These are phyloP conservation scores for Barbatosphaeria neglecta DNA, from an alignment of 495 filamentous ascomycete species.

Conservation along the genomic window DNA sequence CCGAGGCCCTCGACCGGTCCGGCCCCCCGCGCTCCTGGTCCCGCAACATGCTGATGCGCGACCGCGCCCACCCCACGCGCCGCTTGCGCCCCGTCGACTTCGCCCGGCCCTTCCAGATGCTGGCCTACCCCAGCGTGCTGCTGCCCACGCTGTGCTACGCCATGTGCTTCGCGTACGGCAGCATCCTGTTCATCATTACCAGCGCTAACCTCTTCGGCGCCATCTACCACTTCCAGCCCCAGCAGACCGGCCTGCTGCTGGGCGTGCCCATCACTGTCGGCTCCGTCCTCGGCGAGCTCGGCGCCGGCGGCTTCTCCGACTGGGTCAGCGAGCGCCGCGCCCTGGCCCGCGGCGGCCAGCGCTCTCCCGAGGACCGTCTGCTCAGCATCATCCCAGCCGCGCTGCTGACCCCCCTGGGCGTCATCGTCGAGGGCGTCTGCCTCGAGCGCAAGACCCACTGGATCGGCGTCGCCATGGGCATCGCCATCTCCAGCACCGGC, in stretches of 20 bases:
- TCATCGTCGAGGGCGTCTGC: conserved; percentile 22
- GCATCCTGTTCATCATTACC: conserved; percentile 18
- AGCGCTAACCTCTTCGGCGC: conserved; percentile 9
- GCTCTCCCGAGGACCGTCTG: conserved; percentile 19
- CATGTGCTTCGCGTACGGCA: conserved; percentile 11
- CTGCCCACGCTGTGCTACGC: conserved; percentile 15
- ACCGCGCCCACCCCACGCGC: conserved; percentile 8
- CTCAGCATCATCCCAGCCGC: conserved; percentile 7
- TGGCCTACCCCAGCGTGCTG: conserved; percentile 12
- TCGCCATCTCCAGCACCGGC: conserved; percentile 18
- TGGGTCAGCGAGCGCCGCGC: conserved; percentile 14
- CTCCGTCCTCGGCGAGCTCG: conserved; percentile 17
- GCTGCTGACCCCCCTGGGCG: conserved; percentile 11
- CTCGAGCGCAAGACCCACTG: conserved; percentile 16
- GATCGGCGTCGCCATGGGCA: conserved; percentile 15
- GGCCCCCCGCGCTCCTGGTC: conserved; percentile 7
- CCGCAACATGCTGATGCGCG: conserved; percentile 10
- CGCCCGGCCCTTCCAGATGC: conserved; percentile 14
- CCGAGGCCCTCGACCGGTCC: conserved; percentile 3
- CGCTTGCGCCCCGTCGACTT: conserved; percentile 10
- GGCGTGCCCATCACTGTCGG: conserved; percentile 17
- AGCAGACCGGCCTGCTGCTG: conserved; percentile 19
- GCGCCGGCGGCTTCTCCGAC: conserved; percentile 18
- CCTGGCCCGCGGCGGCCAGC: conserved; percentile 9
- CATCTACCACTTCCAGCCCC: conserved; percentile 16